Evolutionary conservation across 1,139 yeast genomes (phyloP).

Genomic region (Suhomyces bolitotheri): DNA sequence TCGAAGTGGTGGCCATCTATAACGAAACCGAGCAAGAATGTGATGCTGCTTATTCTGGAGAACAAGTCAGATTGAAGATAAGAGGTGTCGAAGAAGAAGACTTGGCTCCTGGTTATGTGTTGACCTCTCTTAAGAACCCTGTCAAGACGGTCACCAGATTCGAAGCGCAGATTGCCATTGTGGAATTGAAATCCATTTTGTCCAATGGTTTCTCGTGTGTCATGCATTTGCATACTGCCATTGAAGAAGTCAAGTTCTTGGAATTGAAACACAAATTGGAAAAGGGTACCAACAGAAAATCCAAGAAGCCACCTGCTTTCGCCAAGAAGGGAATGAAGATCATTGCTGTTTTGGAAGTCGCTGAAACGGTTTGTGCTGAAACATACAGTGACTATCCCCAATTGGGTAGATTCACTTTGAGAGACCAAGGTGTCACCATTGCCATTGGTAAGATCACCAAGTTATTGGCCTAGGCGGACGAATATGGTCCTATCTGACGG

Average conservation of each 20-base stretch:
- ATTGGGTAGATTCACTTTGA: conserved; percentile 94
- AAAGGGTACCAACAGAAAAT: conserved; percentile 94
- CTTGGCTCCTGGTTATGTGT: conserved; percentile 84
- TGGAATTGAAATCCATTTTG: conserved; percentile 89
- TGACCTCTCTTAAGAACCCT: conserved; percentile 83
- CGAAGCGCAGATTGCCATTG: conserved; percentile 96
- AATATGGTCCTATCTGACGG: too few species aligned
- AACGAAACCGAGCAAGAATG: conserved; percentile 97
- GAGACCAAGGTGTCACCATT: conserved; percentile 97
- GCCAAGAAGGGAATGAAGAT: conserved; percentile 99
- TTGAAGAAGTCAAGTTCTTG: conserved; percentile 86
- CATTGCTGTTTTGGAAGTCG: conserved; percentile 84
- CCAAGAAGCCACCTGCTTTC: conserved; percentile 96
- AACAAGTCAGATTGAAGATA: conserved; percentile 89
- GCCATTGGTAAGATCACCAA: conserved; percentile 96
- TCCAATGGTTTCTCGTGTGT: conserved; percentile 97
- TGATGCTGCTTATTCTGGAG: conserved; percentile 89
- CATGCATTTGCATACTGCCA: conserved; percentile 98
- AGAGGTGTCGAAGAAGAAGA: conserved; percentile 98
- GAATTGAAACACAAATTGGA: conserved; percentile 89
- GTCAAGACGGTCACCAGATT: conserved; percentile 87
- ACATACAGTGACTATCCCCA: conserved; percentile 90
- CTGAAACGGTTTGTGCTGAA: conserved; percentile 90
- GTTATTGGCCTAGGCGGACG: conserved; percentile 40
- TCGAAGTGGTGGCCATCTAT: conserved; percentile 83